Evolutionary conservation across 176 grass and related monocot species (phyloP).

Genomic region (Eragrostis nindensis): DNA sequence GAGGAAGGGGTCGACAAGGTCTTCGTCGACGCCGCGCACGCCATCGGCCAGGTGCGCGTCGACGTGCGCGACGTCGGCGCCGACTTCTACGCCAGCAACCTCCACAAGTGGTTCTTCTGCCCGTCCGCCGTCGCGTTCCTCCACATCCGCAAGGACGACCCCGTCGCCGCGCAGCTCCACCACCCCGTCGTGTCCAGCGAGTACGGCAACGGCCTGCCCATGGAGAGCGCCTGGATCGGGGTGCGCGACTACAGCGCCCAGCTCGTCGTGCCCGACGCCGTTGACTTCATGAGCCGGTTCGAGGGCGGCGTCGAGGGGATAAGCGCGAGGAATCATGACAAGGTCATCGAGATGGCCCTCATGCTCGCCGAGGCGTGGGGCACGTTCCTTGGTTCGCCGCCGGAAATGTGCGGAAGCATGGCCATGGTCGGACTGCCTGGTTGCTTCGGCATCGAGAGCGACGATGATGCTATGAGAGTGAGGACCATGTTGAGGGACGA

Average conservation of each 20-base stretch:
- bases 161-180: conserved; percentile 53
- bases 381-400: conserved; percentile 78
- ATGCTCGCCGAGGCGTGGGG: conserved; percentile 89
- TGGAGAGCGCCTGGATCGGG: conserved; percentile 95
- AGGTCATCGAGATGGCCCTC: conserved; percentile 84
- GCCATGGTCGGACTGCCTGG: conserved; percentile 86
- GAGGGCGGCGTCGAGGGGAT: conserved; percentile 92
- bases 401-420: conserved; percentile 87
- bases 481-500: conserved; percentile 68
- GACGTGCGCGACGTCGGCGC: conserved; percentile 80
- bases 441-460: conserved; percentile 55
- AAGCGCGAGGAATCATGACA: conserved; percentile 64
- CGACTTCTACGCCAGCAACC: conserved; percentile 96
- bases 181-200: conserved; percentile 93
- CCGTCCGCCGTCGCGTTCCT: conserved; percentile 84
- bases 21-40: conserved; percentile 82
- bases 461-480: conserved; percentile 69
- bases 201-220: conserved; percentile 84
- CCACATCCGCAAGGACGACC: conserved; percentile 55
- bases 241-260: conserved; percentile 90
- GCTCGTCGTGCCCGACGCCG: conserved; percentile 73
- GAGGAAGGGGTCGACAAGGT: conserved; percentile 89
- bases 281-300: conserved; percentile 79
- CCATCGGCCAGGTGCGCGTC: conserved; percentile 80
- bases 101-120: conserved; percentile 99